These are phyloP conservation scores for Paramecium tetraurelia DNA, from an alignment of 73 alveolate species.

Conservation along the genomic window DNA sequence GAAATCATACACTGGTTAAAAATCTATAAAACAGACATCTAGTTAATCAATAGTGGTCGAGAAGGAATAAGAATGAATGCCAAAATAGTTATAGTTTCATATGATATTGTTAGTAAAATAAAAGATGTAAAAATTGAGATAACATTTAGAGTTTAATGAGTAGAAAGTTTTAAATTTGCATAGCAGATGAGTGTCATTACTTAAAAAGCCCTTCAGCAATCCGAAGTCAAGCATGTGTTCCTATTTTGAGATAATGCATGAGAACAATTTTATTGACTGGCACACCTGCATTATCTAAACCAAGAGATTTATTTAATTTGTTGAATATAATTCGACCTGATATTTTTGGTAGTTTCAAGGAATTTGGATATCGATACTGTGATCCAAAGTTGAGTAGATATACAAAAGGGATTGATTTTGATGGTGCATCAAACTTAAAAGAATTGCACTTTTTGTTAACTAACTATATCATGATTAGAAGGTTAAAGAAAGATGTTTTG, in stretches of 20 bases:
- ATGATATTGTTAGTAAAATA: slow-evolving; percentile 83
- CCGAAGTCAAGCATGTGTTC: slow-evolving; percentile 85
- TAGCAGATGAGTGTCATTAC: slow-evolving; percentile 98
- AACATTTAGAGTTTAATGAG: slow-evolving; percentile 61
- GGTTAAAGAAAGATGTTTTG: slow-evolving; percentile 93
- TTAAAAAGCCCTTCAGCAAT: slow-evolving; percentile 80
- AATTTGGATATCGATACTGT: slow-evolving; percentile 88
- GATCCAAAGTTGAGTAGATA: slow-evolving; percentile 80
- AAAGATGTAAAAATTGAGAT: not conserved
- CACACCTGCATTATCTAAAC: slow-evolving; percentile 94
- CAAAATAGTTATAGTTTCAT: slow-evolving; percentile 82
- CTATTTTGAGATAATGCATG: slow-evolving; percentile 82
- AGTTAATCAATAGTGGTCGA: slow-evolving; percentile 67
- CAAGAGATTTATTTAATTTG: slow-evolving; percentile 86
- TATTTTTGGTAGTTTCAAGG: slow-evolving; percentile 79
- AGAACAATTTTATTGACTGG: slow-evolving; percentile 87
- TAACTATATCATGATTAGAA: slow-evolving; percentile 89
- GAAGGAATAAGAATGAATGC: slow-evolving; percentile 74
- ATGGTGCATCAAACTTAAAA: slow-evolving; percentile 87
- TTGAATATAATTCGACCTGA: slow-evolving; percentile 92
- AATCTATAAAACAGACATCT: slow-evolving; percentile 66
- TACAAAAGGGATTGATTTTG: slow-evolving; percentile 79
- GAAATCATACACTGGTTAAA: slow-evolving; percentile 88
- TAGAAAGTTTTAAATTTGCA: slow-evolving; percentile 76
- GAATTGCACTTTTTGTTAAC: slow-evolving; percentile 83